A percentile compares a stretch with the other conserved stretches of the same genome.
Evolutionary conservation across 306 rosid genomes (phyloP).

Genomic region (Purshia tridentata): DNA sequence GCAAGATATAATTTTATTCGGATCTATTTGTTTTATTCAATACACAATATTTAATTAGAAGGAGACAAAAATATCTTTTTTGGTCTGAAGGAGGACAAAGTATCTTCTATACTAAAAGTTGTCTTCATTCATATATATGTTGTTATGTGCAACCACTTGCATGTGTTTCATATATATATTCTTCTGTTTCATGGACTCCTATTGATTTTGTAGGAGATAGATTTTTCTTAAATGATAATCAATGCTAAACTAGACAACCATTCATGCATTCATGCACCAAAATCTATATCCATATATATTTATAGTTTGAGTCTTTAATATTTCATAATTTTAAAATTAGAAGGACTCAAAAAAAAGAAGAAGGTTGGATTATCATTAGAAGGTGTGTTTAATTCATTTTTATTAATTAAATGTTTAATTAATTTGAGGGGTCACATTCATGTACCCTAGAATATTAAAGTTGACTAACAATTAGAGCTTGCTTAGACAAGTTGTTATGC

Average conservation of each 20-base stretch:
- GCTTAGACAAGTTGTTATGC: neutral
- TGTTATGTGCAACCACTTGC: too few relatives aligned
- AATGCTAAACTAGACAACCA: neutral
- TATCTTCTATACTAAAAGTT: too few relatives aligned
- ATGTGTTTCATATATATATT: too few relatives aligned
- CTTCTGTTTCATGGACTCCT: too few relatives aligned
- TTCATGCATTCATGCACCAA: neutral
- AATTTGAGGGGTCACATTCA: neutral
- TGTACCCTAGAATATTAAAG: neutral
- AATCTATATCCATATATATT: neutral
- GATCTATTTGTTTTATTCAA: too few relatives aligned
- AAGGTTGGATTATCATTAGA: neutral
- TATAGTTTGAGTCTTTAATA: neutral
- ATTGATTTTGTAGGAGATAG: too few relatives aligned
- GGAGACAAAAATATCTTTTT: too few relatives aligned
- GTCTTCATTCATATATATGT: too few relatives aligned
- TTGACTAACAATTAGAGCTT: neutral
- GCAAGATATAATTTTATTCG: too few relatives aligned
- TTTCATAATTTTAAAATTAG: neutral
- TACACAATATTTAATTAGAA: too few relatives aligned
- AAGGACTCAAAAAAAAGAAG: neutral
- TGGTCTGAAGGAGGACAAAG: too few relatives aligned
- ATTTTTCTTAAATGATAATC: neutral
- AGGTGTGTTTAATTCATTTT: too few relatives aligned
- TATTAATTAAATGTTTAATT: neutral